Evolutionary conservation across 169 alveolate genomes (phyloP).

Genomic region (Eimeria sp.): DNA sequence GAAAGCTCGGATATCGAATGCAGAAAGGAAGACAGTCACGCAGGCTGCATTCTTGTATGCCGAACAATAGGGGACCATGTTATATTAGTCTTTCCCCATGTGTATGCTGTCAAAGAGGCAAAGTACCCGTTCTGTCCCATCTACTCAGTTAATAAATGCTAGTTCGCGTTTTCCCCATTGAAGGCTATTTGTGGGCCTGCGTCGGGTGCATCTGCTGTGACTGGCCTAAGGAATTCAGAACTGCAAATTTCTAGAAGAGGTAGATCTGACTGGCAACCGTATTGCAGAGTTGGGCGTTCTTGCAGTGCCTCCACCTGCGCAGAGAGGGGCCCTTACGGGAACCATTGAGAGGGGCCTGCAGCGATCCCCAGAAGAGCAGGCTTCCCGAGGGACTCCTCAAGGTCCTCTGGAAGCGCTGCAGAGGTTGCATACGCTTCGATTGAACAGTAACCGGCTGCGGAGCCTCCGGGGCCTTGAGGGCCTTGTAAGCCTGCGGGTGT

Average conservation of each 20-base stretch:
- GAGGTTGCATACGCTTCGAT: constrained; percentile 74
- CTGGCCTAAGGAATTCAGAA: constrained; percentile 23
- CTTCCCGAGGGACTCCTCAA: neutral
- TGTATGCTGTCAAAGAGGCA: neutral
- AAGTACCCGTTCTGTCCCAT: neutral
- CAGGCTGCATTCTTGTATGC: neutral
- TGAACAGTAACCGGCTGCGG: constrained; percentile 70
- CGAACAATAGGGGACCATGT: no score
- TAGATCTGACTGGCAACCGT: constrained; percentile 59
- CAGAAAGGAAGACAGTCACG: neutral
- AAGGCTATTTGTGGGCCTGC: neutral
- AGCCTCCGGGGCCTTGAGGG: constrained; percentile 47
- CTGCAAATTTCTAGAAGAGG: constrained; percentile 45
- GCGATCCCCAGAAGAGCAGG: neutral
- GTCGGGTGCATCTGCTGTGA: neutral
- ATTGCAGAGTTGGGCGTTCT: constrained; percentile 7
- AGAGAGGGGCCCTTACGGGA: neutral
- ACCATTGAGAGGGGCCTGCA: neutral
- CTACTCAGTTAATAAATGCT: neutral
- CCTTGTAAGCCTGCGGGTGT: constrained; percentile 27
- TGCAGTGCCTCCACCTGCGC: neutral
- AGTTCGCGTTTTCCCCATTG: neutral
- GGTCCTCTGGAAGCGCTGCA: constrained; percentile 50
- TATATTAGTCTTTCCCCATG: neutral
- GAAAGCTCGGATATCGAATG: neutral